Conservation (phyloP, 192 early-diverging fungal genomes). For the Geranomyces michiganensis region DNA sequence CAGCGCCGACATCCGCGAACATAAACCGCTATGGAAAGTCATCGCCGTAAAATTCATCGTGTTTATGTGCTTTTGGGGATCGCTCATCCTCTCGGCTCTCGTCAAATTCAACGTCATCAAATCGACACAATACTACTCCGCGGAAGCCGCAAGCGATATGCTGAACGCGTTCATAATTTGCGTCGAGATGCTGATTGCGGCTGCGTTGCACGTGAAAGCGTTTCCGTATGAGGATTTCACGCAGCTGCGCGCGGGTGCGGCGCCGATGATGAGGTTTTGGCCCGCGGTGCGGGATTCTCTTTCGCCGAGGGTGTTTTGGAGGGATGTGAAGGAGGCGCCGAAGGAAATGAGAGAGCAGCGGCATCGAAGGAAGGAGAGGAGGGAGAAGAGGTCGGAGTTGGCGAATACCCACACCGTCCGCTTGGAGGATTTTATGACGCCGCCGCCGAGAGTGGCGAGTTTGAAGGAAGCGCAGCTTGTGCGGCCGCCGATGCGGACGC, state of each 20-base stretch:
- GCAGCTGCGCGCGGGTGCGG: slow-evolving; percentile 8
- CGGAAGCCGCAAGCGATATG: slow-evolving; percentile 53
- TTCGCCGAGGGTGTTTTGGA: slow-evolving; percentile 28
- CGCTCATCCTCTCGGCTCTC: slow-evolving; percentile 56
- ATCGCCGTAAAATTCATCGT: slow-evolving; percentile 55
- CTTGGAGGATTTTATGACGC: background rate
- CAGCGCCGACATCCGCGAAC: slow-evolving; percentile 53
- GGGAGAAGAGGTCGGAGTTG: slow-evolving; percentile 1
- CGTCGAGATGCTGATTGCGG: slow-evolving; percentile 66
- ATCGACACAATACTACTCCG: slow-evolving; percentile 47
- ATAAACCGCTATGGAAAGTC: slow-evolving; percentile 54
- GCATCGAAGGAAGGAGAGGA: slow-evolving; percentile 11
- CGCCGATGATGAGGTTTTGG: slow-evolving; percentile 3
- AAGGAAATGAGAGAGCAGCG: slow-evolving; percentile 22
- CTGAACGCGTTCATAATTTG: slow-evolving; percentile 58
- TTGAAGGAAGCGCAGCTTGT: slow-evolving; percentile 1
- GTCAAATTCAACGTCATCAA: slow-evolving; percentile 51
- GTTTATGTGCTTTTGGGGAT: slow-evolving; percentile 69
- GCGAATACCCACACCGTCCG: background rate
- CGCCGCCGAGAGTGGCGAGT: background rate
- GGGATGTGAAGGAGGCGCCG: slow-evolving; percentile 35
- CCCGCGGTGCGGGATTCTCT: slow-evolving; percentile 31
- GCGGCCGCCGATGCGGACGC: background rate
- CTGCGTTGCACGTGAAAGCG: slow-evolving; percentile 57
- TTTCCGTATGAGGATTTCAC: slow-evolving; percentile 37